Base-by-base conservation (phyloP, 2,329 filamentous ascomycete genomes). In the Fusarium goolgardi region DNA sequence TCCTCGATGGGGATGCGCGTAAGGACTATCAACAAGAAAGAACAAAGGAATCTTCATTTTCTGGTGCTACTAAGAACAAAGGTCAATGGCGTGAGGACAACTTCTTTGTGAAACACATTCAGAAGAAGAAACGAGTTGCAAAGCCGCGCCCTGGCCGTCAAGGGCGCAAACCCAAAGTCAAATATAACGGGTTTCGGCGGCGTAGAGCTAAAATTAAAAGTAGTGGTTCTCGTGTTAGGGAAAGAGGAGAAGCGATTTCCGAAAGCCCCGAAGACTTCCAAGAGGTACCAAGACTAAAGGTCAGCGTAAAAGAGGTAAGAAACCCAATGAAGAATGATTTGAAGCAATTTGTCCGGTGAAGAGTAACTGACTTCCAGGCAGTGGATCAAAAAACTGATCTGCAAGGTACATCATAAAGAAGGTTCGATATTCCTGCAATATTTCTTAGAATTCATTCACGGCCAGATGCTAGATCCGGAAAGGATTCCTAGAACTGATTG, bases 241-340 rank as follows among this genome's bases (percentile, higher is more conserved):
- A 2, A 15, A 29, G 21, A 18, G 12, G 11, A 2, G 6, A 10
- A 6, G 13, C 21, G 2, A 23, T 9, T 1, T 25, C 21, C 16
- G 5, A 7, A 15, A n/a, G 31, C 5, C 10, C 31, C 7, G 20
- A 35, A 25, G 29, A 35, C 5, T 13, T 20, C 6, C 10, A 25
- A 18, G 39, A 18, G 21, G n/a, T 21, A 20, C 23, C 52, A 18
- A 23, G 11, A 10, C 4, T 47, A 0, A 55, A 55, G 8, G 18
- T 16, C 5, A 55, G 52, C 5, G 31, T 47, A 2, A n/a, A 1
- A 15, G 8, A 47, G 25, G 52, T 39, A 8, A 8, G 11, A 5
- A 10, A 5, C 0, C 2, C 0, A 9, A 2, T 0, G 0, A 5
- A 8, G 3, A 20, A 6, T 16, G 4, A 6, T 3, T 39, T 13